These are phyloP conservation scores for Huntiella decipiens DNA, from an alignment of 2,329 filamentous ascomycete genomes.

Conservation along the genomic window DNA sequence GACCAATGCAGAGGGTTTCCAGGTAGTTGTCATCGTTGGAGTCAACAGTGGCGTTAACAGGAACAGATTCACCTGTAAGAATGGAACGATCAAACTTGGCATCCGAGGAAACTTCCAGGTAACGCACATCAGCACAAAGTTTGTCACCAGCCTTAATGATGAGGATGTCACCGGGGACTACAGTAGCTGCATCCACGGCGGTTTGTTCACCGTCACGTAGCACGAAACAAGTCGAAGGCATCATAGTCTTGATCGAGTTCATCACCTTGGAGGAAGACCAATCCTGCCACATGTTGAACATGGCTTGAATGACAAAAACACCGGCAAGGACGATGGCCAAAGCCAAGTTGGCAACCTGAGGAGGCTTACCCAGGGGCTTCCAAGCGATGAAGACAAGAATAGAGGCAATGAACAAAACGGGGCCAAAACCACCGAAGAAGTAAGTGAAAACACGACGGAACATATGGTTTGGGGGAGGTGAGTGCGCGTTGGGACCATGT, in stretches of 20 bases:
- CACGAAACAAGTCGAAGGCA: constrained; percentile 59
- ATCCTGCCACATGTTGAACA: constrained; percentile 53
- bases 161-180: constrained; percentile 87
- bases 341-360: constrained; percentile 48
- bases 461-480: constrained; percentile 42
- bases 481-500: constrained; percentile 48
- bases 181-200: constrained; percentile 77
- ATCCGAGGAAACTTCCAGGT: constrained; percentile 63
- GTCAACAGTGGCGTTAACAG: constrained; percentile 55
- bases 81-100: constrained; percentile 89
- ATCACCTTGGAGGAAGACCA: constrained; percentile 62
- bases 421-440: constrained; percentile 61
- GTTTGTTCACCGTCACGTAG: constrained; percentile 57
- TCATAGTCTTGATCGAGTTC: constrained; percentile 61
- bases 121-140: constrained; percentile 72
- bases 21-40: constrained; percentile 47
- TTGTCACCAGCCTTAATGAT: constrained; percentile 78
- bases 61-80: constrained; percentile 57
- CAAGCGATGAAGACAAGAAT: constrained; percentile 61
- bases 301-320: constrained; percentile 51
- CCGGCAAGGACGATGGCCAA: constrained; percentile 53
- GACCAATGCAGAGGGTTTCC: constrained; percentile 91
- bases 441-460: constrained; percentile 35
- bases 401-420: constrained; percentile 46
- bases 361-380: constrained; percentile 55